phyloP scores from a whole-genome alignment of 2,329 filamentous ascomycete genomes.

The Penicillium brevicompactum region DNA sequence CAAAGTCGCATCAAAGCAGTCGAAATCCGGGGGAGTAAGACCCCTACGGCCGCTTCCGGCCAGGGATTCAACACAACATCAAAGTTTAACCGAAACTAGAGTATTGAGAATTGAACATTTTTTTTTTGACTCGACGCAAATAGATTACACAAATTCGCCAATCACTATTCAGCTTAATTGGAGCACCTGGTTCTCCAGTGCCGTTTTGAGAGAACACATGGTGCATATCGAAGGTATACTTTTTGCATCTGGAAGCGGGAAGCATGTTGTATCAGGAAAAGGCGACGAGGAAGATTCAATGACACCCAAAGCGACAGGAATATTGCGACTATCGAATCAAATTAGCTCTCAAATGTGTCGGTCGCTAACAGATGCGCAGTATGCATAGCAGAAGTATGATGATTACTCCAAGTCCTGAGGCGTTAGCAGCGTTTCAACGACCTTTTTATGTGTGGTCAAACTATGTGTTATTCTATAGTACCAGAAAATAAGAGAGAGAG shows the following conservation, averaged over 20 bases:
- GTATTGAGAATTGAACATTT: not conserved
- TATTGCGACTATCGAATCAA: not conserved
- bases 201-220: not conserved
- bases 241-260: not conserved
- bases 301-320: not conserved
- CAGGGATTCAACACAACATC: not conserved
- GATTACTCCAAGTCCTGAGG: not conserved
- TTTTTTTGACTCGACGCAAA: slow-evolving; percentile 3
- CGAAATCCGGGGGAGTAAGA: slow-evolving; percentile 9
- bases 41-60: slow-evolving; percentile 3
- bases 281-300: not conserved
- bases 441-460: not conserved
- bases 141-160: slow-evolving; percentile 2
- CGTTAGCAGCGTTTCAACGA: not conserved
- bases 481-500: not conserved
- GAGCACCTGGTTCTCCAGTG: no score
- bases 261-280: not conserved
- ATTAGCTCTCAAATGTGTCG: slow-evolving; percentile 16
- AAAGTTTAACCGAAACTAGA: not conserved
- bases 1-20: not conserved
- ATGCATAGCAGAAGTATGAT: slow-evolving; percentile 19
- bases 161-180: not conserved
- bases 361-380: slow-evolving; percentile 15
- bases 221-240: not conserved
- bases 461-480: not conserved